Conservation (phyloP, 441 rosid species). For the Populus hybrid region DNA sequence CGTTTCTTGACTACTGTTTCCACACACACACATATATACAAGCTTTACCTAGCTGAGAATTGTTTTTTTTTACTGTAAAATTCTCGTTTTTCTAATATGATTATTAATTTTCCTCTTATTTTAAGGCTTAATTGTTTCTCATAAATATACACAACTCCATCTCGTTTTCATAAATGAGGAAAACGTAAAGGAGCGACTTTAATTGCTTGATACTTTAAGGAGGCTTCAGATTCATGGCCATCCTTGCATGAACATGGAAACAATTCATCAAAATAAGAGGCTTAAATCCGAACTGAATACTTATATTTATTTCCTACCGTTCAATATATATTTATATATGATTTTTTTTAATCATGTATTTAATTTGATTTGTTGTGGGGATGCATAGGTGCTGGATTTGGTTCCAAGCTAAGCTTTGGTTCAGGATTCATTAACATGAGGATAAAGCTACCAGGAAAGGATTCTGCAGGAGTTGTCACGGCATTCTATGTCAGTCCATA, state of each 20-base stretch:
- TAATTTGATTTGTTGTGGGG: neutral
- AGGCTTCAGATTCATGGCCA: neutral
- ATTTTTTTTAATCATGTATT: neutral
- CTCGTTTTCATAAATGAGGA: neutral
- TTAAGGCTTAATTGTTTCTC: too few relatives aligned
- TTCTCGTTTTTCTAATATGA: too few relatives aligned
- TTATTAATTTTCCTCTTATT: too few relatives aligned
- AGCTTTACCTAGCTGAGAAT: too few relatives aligned
- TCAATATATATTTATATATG: neutral
- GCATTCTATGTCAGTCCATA: conserved; percentile 53
- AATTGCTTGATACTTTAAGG: neutral
- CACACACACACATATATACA: neutral
- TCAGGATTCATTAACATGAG: conserved; percentile 53
- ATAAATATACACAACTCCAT: neutral
- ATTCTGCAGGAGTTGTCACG: conserved; percentile 70
- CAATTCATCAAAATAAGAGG: neutral
- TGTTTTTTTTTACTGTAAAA: too few relatives aligned
- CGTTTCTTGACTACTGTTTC: neutral
- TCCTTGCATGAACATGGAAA: neutral
- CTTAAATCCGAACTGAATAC: too few relatives aligned
- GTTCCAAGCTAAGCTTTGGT: conserved; percentile 52
- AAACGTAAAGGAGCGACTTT: neutral
- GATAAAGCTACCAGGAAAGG: conserved; percentile 51
- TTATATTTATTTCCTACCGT: too few relatives aligned
- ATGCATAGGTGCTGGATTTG: conserved; percentile 53